Evolutionary conservation across 2,329 filamentous ascomycete species (phyloP), one percentile per base, ranked within the genome.

Genomic region (Neoscytalidium dimidiatum): DNA sequence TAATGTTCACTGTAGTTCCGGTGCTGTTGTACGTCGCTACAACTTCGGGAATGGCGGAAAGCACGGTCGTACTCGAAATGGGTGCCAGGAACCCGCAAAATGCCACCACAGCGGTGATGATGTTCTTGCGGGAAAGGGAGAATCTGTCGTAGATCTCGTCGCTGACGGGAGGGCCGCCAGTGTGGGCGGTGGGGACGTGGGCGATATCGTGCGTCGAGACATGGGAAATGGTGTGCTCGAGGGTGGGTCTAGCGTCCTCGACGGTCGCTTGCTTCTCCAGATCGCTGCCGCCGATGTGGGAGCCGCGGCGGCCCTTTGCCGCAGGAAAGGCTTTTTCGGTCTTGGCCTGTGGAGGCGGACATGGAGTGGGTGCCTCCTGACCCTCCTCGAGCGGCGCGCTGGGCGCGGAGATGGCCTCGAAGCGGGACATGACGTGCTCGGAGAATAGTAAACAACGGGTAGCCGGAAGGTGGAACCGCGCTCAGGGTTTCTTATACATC

Each of bases 41-140:
- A 4, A 94, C 88, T 74, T 94, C 91, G 1, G 91, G 90, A 1
- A 90, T 86, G 2, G 90, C 91, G 1, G 90, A 84, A 13, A 94
- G 77, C 8, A 94, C 86, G 1, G 89, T 88, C 0, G 91, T 94
- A 43, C 88, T 91, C 2, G 88, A 90, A 26, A 92, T 85, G 0
- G 92, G 92, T 0, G 91, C 88, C 49, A 94, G 80, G 68, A 94
- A 92, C 28, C 89, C 87, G 77, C 90, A 92, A 72, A 89, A 91
- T 0, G 90, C 89, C 61, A 94, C 78, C 5, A 93, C 83, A 9
- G 81, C 80, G 17, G 92, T 88, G 61, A 94, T 90, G 67, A 87
- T 71, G 2, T 83, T 73, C 76, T 94, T 95, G 44, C 88, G 85
- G 17, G 79, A 78, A 3, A 78, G 76, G 0, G 88, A 84, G 67